Base-by-base conservation (phyloP, 2,329 filamentous ascomycete genomes). In the Alternaria rosae region DNA sequence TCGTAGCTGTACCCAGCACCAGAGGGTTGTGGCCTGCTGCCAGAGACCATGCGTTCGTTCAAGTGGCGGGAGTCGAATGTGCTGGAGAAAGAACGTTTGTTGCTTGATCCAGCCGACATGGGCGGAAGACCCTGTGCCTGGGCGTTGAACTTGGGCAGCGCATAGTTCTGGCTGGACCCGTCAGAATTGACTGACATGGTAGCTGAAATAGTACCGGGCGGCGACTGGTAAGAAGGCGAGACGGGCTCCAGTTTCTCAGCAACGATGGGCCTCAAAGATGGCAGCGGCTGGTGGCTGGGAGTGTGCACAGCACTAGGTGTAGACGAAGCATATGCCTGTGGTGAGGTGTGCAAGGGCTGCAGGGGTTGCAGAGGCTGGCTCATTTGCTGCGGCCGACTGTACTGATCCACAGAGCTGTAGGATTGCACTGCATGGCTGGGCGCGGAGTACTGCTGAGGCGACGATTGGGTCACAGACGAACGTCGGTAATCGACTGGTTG, bases 51-150 rank as follows among this genome's bases (percentile, higher is more conserved):
- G 10, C 81, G 82, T 59, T 80, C 79, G 28, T 76, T 77, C 43
- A 83, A 68, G 65, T 83, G 80, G 15, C 73, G 69, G 6, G 80
- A 80, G 58, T 81, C 77, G 64, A 85, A 85, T 9, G 82, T 82
- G 55, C 78, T 75, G 21, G 80, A 80, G 69, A 80, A 84, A 28
- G 79, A 78, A 45, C 83, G 82, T 68, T 85, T 85, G 60, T 80
- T 76, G 9, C 76, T 78, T 9, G 79, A 74, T 20, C 69, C 57
- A 11, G 70, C 62, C 26, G 70, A 62, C 45, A 75, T 66, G 30
- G 70, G 71, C 25, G 68, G 66, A 12, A 73, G 70, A 44, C 63
- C 57, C 59, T 74, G 73, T 7, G 71, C 53, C 61, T 74, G 73
- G 7, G 72, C 62, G 5, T 65, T 66, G 57, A 70, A 75, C 59